Evolutionary conservation across 2,329 filamentous ascomycete genomes (phyloP).

Genomic region (Nigrograna mackinnonii): DNA sequence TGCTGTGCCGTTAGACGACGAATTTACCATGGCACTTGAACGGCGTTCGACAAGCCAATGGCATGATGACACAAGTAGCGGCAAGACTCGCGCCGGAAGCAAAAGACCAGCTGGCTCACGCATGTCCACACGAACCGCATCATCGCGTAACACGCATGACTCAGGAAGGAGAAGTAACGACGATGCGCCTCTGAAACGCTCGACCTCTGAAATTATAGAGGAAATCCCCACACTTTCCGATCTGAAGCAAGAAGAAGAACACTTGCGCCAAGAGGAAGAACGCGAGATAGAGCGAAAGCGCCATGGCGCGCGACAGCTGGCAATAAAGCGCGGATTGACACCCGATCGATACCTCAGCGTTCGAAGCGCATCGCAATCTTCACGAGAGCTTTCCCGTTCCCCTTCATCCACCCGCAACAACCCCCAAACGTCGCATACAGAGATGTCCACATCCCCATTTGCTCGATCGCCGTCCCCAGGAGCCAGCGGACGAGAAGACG

Average conservation of each 20-base stretch:
- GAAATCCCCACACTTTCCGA: slow-evolving; percentile 56
- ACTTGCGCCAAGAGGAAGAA: slow-evolving; percentile 59
- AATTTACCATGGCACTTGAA: slow-evolving; percentile 83
- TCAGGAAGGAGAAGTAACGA: slow-evolving; percentile 21
- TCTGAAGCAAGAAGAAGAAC: slow-evolving; percentile 62
- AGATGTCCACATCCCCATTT: slow-evolving; percentile 13
- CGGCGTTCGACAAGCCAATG: slow-evolving; percentile 63
- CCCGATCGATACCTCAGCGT: slow-evolving; percentile 21
- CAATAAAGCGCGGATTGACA: slow-evolving; percentile 56
- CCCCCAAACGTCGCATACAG: slow-evolving; percentile 6
- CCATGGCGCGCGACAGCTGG: slow-evolving; percentile 58
- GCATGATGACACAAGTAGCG: slow-evolving; percentile 72
- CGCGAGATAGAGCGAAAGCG: slow-evolving; percentile 56
- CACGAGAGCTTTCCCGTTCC: slow-evolving; percentile 6
- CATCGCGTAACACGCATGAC: slow-evolving; percentile 48
- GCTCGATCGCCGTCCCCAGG: slow-evolving; percentile 16
- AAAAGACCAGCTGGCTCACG: slow-evolving; percentile 53
- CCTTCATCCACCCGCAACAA: slow-evolving; percentile 15
- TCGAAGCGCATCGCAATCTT: slow-evolving; percentile 6
- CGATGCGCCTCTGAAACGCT: slow-evolving; percentile 20
- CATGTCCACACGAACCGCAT: slow-evolving; percentile 48
- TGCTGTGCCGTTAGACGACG: slow-evolving; percentile 88
- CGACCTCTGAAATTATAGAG: slow-evolving; percentile 25
- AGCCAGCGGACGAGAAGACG: slow-evolving; percentile 5
- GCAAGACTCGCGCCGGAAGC: slow-evolving; percentile 51